phyloP scores from a whole-genome alignment of 139 green algal species.

The Chlamydomonas asymmetrica region DNA sequence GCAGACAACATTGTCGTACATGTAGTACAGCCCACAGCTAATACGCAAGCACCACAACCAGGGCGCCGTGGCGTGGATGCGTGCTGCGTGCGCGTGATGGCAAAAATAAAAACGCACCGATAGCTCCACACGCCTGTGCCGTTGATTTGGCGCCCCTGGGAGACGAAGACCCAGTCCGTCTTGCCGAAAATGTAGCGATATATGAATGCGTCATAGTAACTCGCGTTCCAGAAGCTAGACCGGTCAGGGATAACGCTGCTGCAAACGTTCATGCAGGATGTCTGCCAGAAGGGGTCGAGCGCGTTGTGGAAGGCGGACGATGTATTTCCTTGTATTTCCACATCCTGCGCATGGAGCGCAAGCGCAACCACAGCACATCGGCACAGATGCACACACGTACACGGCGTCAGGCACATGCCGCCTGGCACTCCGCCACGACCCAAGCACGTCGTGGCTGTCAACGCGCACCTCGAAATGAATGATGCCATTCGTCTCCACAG shows the following conservation, averaged over 20 bases:
- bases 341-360: constrained; percentile 19
- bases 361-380: background rate
- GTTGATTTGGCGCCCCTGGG: constrained; percentile 25
- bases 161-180: constrained; percentile 21
- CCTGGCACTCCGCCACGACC: background rate
- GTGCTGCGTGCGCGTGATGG: too few relatives aligned
- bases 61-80: too few relatives aligned
- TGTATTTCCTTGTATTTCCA: constrained; percentile 29
- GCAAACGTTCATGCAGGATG: constrained; percentile 10
- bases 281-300: constrained; percentile 27
- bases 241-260: constrained; percentile 9
- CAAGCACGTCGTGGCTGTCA: background rate
- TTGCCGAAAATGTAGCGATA: constrained; percentile 25
- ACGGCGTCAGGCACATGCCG: background rate
- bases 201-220: constrained; percentile 29
- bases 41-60: too few relatives aligned
- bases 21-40: too few relatives aligned
- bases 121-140: constrained; percentile 27
- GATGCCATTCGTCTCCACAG: constrained; percentile 41
- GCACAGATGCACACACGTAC: background rate
- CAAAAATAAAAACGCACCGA: too few relatives aligned
- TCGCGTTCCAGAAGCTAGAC: background rate
- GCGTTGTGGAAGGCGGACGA: constrained; percentile 26
- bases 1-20: too few relatives aligned
- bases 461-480: constrained; percentile 31